Evolutionary conservation across 192 early-diverging fungal species (phyloP).

Genomic region (Linnemannia exigua): DNA sequence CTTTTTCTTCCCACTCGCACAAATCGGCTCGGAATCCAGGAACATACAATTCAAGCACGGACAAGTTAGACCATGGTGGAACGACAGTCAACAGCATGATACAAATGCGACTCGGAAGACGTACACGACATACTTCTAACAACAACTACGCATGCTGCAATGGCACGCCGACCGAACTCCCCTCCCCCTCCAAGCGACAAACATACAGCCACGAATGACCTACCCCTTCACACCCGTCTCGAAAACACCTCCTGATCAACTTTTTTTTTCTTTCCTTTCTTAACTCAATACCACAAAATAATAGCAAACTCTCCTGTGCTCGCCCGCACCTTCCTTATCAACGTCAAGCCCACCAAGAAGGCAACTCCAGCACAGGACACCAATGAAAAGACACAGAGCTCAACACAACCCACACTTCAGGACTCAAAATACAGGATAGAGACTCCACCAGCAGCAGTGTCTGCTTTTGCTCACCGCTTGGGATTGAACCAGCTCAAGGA

Average conservation of each 20-base stretch:
- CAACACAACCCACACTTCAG: constrained; percentile 17
- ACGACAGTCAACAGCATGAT: too few relatives aligned
- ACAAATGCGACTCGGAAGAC: too few relatives aligned
- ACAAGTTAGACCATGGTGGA: background rate
- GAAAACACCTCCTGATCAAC: constrained; percentile 13
- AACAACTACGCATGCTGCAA: background rate
- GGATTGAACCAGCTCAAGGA: constrained; percentile 60
- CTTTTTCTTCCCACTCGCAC: background rate
- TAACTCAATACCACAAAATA: background rate
- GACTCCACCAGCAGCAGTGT: constrained; percentile 30
- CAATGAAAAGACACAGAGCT: background rate
- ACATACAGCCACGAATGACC: too few relatives aligned
- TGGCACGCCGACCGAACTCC: too few relatives aligned
- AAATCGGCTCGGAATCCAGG: constrained; percentile 1
- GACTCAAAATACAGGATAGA: constrained; percentile 56
- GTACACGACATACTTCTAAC: too few relatives aligned
- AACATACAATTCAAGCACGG: background rate
- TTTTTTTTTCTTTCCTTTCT: constrained; percentile 6
- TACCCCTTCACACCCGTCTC: background rate
- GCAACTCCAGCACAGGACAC: constrained; percentile 17
- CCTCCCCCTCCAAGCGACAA: too few relatives aligned
- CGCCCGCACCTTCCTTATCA: constrained; percentile 47
- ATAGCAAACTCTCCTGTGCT: constrained; percentile 36
- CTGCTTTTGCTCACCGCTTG: constrained; percentile 51
- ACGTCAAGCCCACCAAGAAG: constrained; percentile 46